Percentiles rank a stretch among this genome's conserved stretches.
phyloP scores from a whole-genome alignment of 805 yeast genomes.

The Yamadazyma nakazawae region DNA sequence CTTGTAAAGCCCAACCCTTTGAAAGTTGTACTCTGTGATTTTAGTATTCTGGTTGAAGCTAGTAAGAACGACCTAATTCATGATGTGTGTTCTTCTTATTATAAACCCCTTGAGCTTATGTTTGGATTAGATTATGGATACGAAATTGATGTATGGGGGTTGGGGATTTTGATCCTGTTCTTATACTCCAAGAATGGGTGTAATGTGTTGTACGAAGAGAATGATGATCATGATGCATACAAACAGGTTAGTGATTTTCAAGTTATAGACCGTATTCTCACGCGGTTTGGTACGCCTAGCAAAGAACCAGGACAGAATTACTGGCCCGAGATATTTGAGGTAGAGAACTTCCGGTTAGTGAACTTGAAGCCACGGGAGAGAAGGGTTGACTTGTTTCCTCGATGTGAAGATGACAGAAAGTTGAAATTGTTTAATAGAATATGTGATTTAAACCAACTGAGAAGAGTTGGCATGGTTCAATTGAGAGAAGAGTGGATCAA shows the following conservation, averaged over 20 bases:
- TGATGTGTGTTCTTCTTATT: constrained; percentile 66
- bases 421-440: constrained; percentile 36
- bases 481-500: constrained; percentile 4
- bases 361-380: constrained; percentile 15
- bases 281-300: constrained; percentile 61
- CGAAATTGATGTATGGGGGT: constrained; percentile 69
- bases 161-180: constrained; percentile 59
- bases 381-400: constrained; percentile 14
- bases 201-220: constrained; percentile 19
- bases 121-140: constrained; percentile 56
- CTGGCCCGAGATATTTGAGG: constrained; percentile 36
- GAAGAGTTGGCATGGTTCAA: constrained; percentile 15
- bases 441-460: constrained; percentile 37
- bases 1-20: constrained; percentile 21
- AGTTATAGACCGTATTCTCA: constrained; percentile 52
- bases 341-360: constrained; percentile 29
- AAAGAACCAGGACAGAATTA: constrained; percentile 19
- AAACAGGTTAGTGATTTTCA: constrained; percentile 51
- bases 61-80: constrained; percentile 32
- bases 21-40: constrained; percentile 51
- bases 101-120: constrained; percentile 72
- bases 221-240: constrained; percentile 23
- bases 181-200: constrained; percentile 37
- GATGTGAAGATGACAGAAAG: constrained; percentile 16
- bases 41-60: constrained; percentile 45